Percentiles rank a stretch among this genome's conserved stretches.
These are phyloP conservation scores for Chaetomiaceae sp. DNA, from an alignment of 2,329 filamentous ascomycete species.

Conservation along the genomic window DNA sequence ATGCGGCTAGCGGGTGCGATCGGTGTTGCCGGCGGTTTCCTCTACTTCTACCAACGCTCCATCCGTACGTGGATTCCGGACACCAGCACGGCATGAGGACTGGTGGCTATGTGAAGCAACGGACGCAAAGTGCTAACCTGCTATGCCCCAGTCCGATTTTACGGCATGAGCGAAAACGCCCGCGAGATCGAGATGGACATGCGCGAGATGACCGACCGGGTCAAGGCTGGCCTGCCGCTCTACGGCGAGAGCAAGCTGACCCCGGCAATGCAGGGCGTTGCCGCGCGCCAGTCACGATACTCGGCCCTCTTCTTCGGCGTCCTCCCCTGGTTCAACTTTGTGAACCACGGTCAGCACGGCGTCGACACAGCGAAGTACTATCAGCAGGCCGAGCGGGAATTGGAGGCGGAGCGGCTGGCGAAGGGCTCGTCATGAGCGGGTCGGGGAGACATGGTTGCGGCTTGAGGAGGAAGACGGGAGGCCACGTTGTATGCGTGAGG, in stretches of 20 bases:
- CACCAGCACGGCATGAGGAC: neutral
- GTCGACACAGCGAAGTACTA: slow-evolving; percentile 99
- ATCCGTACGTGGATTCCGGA: slow-evolving; percentile 55
- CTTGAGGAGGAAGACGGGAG: neutral
- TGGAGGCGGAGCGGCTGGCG: slow-evolving; percentile 63
- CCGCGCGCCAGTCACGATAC: slow-evolving; percentile 88
- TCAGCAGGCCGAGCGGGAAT: slow-evolving; percentile 84
- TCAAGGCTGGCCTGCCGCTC: slow-evolving; percentile 83
- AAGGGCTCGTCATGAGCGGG: slow-evolving; percentile 17
- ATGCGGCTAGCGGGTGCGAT: slow-evolving; percentile 74
- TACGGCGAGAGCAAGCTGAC: slow-evolving; percentile 76
- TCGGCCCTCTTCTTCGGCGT: slow-evolving; percentile 76
- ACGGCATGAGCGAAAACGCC: slow-evolving; percentile 87
- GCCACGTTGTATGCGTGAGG: neutral
- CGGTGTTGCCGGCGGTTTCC: slow-evolving; percentile 69
- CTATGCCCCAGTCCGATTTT: slow-evolving; percentile 70
- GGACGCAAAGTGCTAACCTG: neutral
- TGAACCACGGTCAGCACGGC: slow-evolving; percentile 92
- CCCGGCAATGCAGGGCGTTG: slow-evolving; percentile 89
- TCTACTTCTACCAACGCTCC: slow-evolving; percentile 80
- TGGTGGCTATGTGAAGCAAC: neutral
- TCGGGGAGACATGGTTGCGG: too few relatives aligned
- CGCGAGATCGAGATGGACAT: slow-evolving; percentile 95
- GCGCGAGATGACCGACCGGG: slow-evolving; percentile 94
- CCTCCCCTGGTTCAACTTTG: slow-evolving; percentile 96